A percentile compares a stretch with the other conserved stretches of the same genome.
Conservation (phyloP, 352 stramenopile species). For the Phytophthora cryptogea region DNA sequence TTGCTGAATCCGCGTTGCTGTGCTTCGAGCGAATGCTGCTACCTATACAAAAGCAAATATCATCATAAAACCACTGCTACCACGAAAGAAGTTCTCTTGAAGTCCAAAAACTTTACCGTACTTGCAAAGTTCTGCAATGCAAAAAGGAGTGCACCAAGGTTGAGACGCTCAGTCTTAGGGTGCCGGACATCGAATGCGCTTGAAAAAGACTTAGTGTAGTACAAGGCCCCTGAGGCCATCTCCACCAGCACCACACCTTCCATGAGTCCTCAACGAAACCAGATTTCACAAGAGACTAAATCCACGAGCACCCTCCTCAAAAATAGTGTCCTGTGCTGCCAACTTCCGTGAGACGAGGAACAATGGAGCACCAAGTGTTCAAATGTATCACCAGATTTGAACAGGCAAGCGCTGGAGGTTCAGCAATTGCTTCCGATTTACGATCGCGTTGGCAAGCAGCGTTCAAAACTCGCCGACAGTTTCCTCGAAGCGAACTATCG, state of each 20-base stretch:
- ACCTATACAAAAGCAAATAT: slow-evolving; percentile 4
- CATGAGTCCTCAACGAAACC: slow-evolving; percentile 36
- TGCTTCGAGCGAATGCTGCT: slow-evolving; percentile 27
- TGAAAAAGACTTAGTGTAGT: slow-evolving; percentile 58
- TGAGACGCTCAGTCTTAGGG: slow-evolving; percentile 60
- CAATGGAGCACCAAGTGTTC: slow-evolving; percentile 1
- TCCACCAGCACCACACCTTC: slow-evolving; percentile 63
- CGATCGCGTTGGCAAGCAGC: neutral
- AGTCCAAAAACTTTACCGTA: slow-evolving; percentile 8
- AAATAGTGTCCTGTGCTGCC: slow-evolving; percentile 12
- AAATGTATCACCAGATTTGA: slow-evolving; percentile 6
- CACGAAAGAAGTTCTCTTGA: neutral
- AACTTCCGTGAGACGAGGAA: slow-evolving; percentile 5
- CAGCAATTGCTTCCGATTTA: neutral
- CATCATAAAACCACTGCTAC: neutral
- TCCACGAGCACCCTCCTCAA: neutral
- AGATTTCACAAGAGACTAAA: neutral
- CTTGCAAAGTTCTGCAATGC: slow-evolving; percentile 65
- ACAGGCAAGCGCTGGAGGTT: neutral
- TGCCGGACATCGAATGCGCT: slow-evolving; percentile 50
- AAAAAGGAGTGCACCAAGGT: slow-evolving; percentile 65
- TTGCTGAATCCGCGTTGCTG: slow-evolving; percentile 7
- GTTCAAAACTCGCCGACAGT: slow-evolving; percentile 4
- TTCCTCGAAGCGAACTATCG: slow-evolving; percentile 1
- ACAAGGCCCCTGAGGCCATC: slow-evolving; percentile 47